Evolutionary conservation across 2,329 filamentous ascomycete species (phyloP).

Genomic region (Penicillium italicum): DNA sequence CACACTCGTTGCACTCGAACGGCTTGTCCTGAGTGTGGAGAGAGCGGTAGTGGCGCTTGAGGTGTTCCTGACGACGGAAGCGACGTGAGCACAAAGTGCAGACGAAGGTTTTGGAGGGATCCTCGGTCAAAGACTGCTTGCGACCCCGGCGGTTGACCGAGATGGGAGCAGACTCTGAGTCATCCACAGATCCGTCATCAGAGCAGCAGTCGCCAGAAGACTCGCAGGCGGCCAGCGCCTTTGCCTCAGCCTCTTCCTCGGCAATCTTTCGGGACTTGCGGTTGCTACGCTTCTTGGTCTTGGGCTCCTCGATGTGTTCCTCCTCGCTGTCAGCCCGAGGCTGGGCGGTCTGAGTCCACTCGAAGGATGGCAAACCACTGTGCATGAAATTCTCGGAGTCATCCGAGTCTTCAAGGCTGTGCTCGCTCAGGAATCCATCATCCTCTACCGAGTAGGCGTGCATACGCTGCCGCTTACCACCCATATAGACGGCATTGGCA

Average conservation of each 20-base stretch:
- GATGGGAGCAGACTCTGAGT: constrained; percentile 39
- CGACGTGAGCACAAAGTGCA: constrained; percentile 94
- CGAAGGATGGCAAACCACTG: constrained; percentile 60
- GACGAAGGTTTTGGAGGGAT: constrained; percentile 96
- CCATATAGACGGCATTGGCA: constrained; percentile 58
- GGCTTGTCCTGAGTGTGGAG: constrained; percentile 99
- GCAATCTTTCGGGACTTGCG: constrained; percentile 45
- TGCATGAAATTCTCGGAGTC: constrained; percentile 61
- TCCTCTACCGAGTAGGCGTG: constrained; percentile 68
- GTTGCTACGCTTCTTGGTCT: constrained; percentile 48
- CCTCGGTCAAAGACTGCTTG: constrained; percentile 97
- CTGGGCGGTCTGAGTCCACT: constrained; percentile 42
- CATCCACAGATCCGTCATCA: constrained; percentile 46
- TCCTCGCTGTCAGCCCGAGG: constrained; percentile 45
- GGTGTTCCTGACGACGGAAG: constrained; percentile 95
- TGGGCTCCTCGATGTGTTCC: constrained; percentile 36
- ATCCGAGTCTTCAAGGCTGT: constrained; percentile 72
- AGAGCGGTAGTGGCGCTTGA: constrained; percentile 97
- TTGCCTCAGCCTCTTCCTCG: constrained; percentile 47
- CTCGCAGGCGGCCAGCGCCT: constrained; percentile 23
- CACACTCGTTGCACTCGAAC: constrained; percentile 94
- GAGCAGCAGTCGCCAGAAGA: constrained; percentile 20
- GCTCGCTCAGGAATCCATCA: constrained; percentile 72
- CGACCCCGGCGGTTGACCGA: constrained; percentile 86
- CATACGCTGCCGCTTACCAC: constrained; percentile 70